Base-by-base conservation (phyloP, 2,329 filamentous ascomycete genomes). In the Epichloe hybrida region DNA sequence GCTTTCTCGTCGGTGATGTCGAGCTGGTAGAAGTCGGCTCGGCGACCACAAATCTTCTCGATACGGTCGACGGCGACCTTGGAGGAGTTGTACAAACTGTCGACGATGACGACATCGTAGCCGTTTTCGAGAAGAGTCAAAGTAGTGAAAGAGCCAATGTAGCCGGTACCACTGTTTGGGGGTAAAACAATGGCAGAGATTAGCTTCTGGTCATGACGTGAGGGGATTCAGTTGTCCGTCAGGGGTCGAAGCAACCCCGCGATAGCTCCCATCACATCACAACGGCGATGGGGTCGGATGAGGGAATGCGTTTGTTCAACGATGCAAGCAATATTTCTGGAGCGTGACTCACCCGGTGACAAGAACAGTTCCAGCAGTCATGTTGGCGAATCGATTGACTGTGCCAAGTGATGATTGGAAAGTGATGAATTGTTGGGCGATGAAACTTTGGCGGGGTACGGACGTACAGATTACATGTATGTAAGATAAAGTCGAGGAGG, bases 41-140 rank as follows among this genome's bases (percentile, higher is more conserved):
- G 84, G 72, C 89, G 93, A 64, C 93, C 91, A 68, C 77, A 83
- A 67, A 98, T 87, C 62, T 95, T 79, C 75, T 97, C 89, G 64
- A 98, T 95, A 67, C 93, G 90, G 69, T 95, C 91, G 61, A 98
- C 72, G 57, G 86, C 88, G 63, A 95, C 90, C 62, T 84, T 77
- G 54, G 87, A 95, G 46, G 93, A 96, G 73, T 98, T 98, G 84
- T 95, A 95, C 58, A 97, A 80, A 71, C 83, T 97, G 74, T 98
- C 93, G 59, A 93, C 83, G 57, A 98, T 88, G 67, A 98, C 86
- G 56, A 98, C 93, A 68, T 97, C 84, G 79, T 97, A 97, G 68
- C 83, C 90, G 64, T 93, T 86, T 66, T 96, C 79, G 59, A 98
- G 87, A 27, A 98, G 86, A 50, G 89, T 84, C 48, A 98, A 83